Percentiles rank a stretch among this genome's conserved stretches.
Evolutionary conservation across 2,329 filamentous ascomycete genomes (phyloP).

Genomic region (Clathrospora elynae): DNA sequence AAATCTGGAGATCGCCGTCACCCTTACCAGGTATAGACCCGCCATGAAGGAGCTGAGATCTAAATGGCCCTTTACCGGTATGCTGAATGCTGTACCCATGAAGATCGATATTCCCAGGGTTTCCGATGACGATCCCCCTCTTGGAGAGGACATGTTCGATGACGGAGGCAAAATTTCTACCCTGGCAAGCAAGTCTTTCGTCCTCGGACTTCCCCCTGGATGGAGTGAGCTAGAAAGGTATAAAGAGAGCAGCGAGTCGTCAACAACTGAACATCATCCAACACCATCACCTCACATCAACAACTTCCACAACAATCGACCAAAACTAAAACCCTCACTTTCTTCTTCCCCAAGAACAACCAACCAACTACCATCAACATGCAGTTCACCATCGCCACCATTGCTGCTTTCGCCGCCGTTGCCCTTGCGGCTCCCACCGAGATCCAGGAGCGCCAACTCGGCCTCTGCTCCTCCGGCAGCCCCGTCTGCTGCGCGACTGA

Average conservation of each 20-base stretch:
- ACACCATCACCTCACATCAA: slow-evolving; percentile 29
- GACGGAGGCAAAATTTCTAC: slow-evolving; percentile 28
- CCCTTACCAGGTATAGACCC: slow-evolving; percentile 12
- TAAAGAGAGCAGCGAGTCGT: slow-evolving; percentile 35
- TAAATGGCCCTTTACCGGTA: slow-evolving; percentile 24
- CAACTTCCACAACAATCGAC: slow-evolving; percentile 20
- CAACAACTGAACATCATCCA: slow-evolving; percentile 30
- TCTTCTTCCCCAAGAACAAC: slow-evolving; percentile 14
- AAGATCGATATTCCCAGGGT: too few relatives aligned
- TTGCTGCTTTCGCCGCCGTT: slow-evolving; percentile 40
- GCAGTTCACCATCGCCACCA: slow-evolving; percentile 44
- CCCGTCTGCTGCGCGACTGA: slow-evolving; percentile 67
- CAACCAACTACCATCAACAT: slow-evolving; percentile 32
- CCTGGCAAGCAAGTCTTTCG: slow-evolving; percentile 3
- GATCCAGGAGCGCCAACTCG: slow-evolving; percentile 39
- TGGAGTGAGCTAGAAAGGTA: slow-evolving; percentile 26
- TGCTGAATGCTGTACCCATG: slow-evolving; percentile 16
- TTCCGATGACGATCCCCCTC: slow-evolving; percentile 30
- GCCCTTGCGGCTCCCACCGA: slow-evolving; percentile 41
- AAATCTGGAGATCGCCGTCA: slow-evolving; percentile 41
- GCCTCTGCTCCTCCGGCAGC: slow-evolving; percentile 45
- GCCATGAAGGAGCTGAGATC: slow-evolving; percentile 17
- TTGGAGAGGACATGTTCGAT: slow-evolving; percentile 22
- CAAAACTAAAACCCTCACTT: slow-evolving; percentile 9
- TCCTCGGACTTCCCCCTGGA: slow-evolving; percentile 14